Evolutionary conservation across 805 yeast species (phyloP), one percentile per base, ranked within the genome.

Genomic region (Suhomyces sp.): DNA sequence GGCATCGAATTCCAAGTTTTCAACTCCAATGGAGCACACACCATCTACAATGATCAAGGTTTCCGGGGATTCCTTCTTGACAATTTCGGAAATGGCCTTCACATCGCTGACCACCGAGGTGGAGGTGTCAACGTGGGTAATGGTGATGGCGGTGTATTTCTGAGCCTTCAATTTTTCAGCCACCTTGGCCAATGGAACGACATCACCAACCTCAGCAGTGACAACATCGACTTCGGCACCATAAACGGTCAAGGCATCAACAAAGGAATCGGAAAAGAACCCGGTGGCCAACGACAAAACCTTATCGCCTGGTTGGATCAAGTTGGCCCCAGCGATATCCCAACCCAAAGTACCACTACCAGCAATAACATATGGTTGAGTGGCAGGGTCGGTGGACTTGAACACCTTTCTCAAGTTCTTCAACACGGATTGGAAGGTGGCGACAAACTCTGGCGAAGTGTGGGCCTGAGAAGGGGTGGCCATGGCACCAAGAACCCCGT

Each of bases 331-430:
- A 26, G 78, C 81, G 43, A 90, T 68, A 54, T 90, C 98, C 96
- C 96, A 90, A 23, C 98, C 98, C 26, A 90, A 72, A 14, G 97
- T 88, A 39, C 98, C 98, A 2, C 95, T 83, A 27, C 97, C 98
- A 3, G 93, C 74, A 38, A 91, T 56, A 11, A 91, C 85, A 41
- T 85, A 72, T 6, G 90, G 87, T 65, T 87, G 96, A 23, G 93
- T 76, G n/a, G 63, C 56, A 10, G 76, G 59, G 50, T 74, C 78
- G 18, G 77, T 65, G 19, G 91, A 79, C 54, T 81, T 75, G 74
- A 90, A 90, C 47, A 91, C 62, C 46, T 68, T 72, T 50, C 97
- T 77, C 49, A 87, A 72, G 58, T 79, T 77, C 50, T 70, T 60
- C 53, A 91, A 72, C 11, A 76, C 83, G 13, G 73, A 59, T 57